Percentiles rank a stretch among this genome's conserved stretches.
Evolutionary conservation across 2,329 filamentous ascomycete genomes (phyloP).

Genomic region (Ceratocystis cacaofunesta): DNA sequence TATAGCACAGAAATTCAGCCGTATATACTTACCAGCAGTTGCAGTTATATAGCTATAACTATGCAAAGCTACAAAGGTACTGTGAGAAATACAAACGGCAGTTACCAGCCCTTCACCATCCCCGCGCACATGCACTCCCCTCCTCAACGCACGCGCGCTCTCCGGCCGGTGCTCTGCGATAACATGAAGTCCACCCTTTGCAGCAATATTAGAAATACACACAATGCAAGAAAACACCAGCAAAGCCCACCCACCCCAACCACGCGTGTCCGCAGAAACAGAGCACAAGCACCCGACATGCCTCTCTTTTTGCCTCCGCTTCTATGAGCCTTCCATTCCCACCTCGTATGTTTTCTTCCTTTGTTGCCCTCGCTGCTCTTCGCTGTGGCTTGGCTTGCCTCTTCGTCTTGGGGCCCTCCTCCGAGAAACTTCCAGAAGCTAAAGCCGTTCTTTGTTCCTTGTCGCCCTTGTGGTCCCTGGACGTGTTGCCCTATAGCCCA

Average conservation of each 20-base stretch:
- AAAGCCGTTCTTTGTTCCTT: neutral
- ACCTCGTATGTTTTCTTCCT: neutral
- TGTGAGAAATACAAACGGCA: neutral
- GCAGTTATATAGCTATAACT: neutral
- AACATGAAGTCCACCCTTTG: neutral
- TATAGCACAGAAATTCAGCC: neutral
- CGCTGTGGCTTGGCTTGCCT: neutral
- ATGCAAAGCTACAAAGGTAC: neutral
- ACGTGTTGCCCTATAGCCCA: neutral
- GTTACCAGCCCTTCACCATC: neutral
- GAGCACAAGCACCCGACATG: neutral
- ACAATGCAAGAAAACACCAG: neutral
- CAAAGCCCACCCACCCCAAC: neutral
- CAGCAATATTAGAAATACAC: neutral
- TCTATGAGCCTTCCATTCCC: neutral
- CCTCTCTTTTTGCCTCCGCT: neutral
- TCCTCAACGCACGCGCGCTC: neutral
- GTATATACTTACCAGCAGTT: neutral
- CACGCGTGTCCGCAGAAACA: neutral
- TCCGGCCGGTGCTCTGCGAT: neutral
- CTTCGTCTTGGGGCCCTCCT: neutral
- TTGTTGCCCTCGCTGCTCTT: neutral
- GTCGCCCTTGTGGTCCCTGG: neutral
- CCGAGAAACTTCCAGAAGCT: conserved; percentile 1
- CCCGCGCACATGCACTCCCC: neutral